Conservation (phyloP, 78 protist genomes). For the Carpediemonas membranifera region DNA sequence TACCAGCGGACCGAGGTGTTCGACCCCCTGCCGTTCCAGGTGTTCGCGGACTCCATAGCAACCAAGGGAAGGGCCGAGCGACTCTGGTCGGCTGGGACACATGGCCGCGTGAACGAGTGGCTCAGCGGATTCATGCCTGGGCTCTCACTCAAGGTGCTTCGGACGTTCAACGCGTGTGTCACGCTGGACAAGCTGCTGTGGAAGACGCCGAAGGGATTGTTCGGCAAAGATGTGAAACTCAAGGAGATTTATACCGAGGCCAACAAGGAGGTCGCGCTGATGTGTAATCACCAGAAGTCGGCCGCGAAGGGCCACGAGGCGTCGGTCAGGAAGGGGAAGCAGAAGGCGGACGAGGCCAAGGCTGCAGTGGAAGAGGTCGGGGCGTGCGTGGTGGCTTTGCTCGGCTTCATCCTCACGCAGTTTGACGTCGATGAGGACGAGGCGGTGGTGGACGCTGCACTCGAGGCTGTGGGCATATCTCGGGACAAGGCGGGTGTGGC, state of each 20-base stretch:
- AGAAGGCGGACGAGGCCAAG: constrained; percentile 2
- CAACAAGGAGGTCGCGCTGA: constrained; percentile 84
- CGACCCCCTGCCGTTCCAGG: constrained; percentile 17
- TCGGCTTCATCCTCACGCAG: too few relatives aligned
- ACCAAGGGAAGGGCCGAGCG: too few relatives aligned
- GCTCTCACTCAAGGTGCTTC: constrained; percentile 91
- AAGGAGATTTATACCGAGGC: constrained; percentile 64
- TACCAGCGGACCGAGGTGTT: constrained; percentile 64
- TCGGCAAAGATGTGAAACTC: constrained; percentile 2
- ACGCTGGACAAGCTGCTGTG: constrained; percentile 53
- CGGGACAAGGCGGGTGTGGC: too few relatives aligned
- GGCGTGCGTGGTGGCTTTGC: too few relatives aligned
- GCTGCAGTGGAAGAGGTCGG: constrained; percentile 13
- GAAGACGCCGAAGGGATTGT: not conserved
- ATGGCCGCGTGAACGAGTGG: constrained; percentile 78
- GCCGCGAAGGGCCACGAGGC: constrained; percentile 46
- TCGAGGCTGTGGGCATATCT: too few relatives aligned
- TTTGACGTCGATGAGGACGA: too few relatives aligned
- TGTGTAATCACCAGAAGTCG: constrained; percentile 94
- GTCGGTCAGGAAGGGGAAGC: not conserved
- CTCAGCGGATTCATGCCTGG: constrained; percentile 74
- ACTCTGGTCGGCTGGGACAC: too few relatives aligned
- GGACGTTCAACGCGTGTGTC: constrained; percentile 95
- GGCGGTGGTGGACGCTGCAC: too few relatives aligned
- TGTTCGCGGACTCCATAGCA: constrained; percentile 28